Evolutionary conservation across 164 flowering plant genomes (phyloP), one percentile per base, ranked within the genome.

Genomic region (Annona squamosa): DNA sequence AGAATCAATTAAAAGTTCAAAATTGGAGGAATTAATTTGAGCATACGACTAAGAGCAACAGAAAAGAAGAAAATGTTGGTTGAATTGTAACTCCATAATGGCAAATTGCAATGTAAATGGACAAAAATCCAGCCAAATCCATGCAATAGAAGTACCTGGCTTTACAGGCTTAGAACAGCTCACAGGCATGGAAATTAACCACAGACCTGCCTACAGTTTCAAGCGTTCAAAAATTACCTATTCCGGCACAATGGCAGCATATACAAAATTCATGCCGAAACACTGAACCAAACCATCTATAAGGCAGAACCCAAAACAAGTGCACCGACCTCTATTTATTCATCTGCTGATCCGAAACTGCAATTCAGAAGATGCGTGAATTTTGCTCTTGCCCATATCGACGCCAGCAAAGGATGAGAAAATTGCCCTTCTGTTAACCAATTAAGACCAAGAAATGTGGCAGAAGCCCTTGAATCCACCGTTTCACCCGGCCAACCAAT

Each of bases 161-260:
- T 57, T 62, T 46, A 52, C 19, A 37, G 72, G 69, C 71, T 69
- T 77, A 71, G 47, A 75, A 65, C 56, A 72, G 65, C 41, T 72
- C 64, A 63, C 42, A 48, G 69, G 69, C 69, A 77, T 79, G 57
- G 71, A 72, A 79, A 71, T 67, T 26, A 26, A 26, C 37, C 37
- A 26, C 37, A 72, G 72, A 77, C 46, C 65, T 66, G 72, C 69
- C 80, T 71, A 67, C 74, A 57, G 69, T 76, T 76, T 61, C 71
- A 69, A 81, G 85, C 72, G 77, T 80, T 72, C 65, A 70, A 69
- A 74, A 63, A 75, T 77, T 80, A 81, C 81, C 78, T 74, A 75
- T 72, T 72, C 73, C 5, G 45, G 76, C 71, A 77, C 79, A 82
- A 67, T 16, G 75, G 79, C 19, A 65, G 75, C 76, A 80, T 74